Conservation (phyloP, 139 green algal species). For the Chlamydomonas incerta region DNA sequence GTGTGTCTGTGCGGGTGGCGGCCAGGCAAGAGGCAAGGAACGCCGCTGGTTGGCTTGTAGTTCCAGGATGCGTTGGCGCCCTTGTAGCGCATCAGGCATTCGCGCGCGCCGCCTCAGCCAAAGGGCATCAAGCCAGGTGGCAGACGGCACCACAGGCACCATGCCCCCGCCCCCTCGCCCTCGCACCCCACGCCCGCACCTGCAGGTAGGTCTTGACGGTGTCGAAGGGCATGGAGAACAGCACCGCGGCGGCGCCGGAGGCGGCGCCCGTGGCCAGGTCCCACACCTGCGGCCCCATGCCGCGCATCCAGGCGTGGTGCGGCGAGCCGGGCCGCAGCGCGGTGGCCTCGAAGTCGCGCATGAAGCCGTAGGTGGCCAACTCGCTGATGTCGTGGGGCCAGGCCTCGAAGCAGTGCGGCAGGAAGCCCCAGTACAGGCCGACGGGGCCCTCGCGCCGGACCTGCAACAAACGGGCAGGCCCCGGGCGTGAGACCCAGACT, state of each 20-base stretch:
- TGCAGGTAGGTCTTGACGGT: constrained; percentile 65
- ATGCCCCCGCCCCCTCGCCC: no score
- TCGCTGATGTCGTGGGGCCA: constrained; percentile 79
- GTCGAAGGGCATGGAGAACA: constrained; percentile 71
- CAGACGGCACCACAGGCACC: no score
- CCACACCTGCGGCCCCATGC: constrained; percentile 35
- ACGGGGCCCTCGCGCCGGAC: constrained; percentile 48
- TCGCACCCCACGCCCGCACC: no score
- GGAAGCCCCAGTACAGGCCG: constrained; percentile 72
- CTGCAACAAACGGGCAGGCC: no score
- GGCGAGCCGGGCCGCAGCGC: background rate
- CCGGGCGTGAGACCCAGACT: no score
- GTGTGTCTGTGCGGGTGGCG: no score
- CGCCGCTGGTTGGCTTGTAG: no score
- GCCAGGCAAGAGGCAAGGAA: no score
- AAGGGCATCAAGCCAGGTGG: no score
- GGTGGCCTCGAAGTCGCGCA: constrained; percentile 22
- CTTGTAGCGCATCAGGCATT: no score
- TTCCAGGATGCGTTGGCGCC: no score
- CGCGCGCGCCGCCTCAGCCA: no score
- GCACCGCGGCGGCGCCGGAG: constrained; percentile 57
- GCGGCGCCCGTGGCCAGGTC: constrained; percentile 53
- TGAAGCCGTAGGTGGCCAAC: constrained; percentile 32
- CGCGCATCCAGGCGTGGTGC: constrained; percentile 3
- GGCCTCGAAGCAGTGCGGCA: constrained; percentile 74